Base-by-base conservation (phyloP, 768 basidiomycete species). In the Dictyophora rubrovolvata region DNA sequence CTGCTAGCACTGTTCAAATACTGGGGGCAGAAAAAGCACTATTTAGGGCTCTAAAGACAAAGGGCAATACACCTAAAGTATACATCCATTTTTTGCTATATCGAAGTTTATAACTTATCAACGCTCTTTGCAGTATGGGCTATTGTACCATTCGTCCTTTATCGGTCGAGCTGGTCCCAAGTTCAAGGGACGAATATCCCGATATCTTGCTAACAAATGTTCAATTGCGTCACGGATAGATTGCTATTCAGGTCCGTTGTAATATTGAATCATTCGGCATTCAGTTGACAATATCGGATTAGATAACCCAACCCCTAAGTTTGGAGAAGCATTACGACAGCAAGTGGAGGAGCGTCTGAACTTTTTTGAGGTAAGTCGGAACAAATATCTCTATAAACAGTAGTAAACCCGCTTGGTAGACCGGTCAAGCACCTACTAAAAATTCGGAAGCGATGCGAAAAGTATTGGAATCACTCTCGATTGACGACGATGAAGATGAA, bases 151-250 rank as follows among this genome's bases (percentile, higher is more conserved):
- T 74, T 94, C 93, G 18, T 79, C 93, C 1, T 97, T 96, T 76
- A 97, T 98, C 69, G 93, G 93, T 11, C 89, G 93, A 48, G 95
- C 95, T 5, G 90, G 86, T 17, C 80, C 92, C 48, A 95, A 93
- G 72, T 84, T 89, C 79, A 98, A 97, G 77, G 95, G 95, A 10
- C 87, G 95, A 57, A 97, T 97, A 69, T 96, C 94, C 3, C 86
- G 95, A n/a, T 98, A 97, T 82, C 78, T 98, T 8, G 95, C 95
- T 42, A 98, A 98, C 80, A 98, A 98, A 73, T 93, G 92, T 69
- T 94, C 93, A 57, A 97, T 98, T 65, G 95, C 95, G 1, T 89
- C 92, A 16, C 81, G 95, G 56, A 97, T 98, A 72, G 95, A 98
- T 70, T 97, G 93, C 71, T 98, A 89, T 69, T 78, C 86, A 1